Conservation (phyloP, 2,329 filamentous ascomycete genomes). For the Plectosphaerella plurivora region DNA sequence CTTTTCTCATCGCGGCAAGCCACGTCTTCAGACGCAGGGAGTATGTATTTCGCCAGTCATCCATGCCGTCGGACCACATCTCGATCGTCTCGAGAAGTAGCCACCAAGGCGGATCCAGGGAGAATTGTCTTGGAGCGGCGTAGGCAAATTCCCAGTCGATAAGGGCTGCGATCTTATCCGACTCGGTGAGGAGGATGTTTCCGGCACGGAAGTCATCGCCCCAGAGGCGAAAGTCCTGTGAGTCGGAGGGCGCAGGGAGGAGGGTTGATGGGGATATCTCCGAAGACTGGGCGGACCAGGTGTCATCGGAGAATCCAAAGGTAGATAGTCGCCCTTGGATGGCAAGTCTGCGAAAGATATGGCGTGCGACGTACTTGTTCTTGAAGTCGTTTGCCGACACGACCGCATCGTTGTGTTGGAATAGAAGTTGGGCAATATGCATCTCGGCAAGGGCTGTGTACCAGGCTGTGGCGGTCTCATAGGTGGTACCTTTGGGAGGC, state of each 20-base stretch:
- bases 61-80: conserved; percentile 23
- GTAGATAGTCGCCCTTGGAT: conserved; percentile 2
- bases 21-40: conserved; percentile 24
- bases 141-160: conserved; percentile 18
- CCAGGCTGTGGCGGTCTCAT: conserved; percentile 26
- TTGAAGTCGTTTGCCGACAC: conserved; percentile 21
- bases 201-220: conserved; percentile 25
- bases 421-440: conserved; percentile 27
- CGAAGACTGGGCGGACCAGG: neutral
- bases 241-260: neutral
- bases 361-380: conserved; percentile 25
- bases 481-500: conserved; percentile 15
- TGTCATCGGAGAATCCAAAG: conserved; percentile 4
- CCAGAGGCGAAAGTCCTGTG: conserved; percentile 18
- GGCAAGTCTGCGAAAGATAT: conserved; percentile 24
- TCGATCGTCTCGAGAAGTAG: conserved; percentile 26
- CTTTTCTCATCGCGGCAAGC: neutral
- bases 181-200: conserved; percentile 25
- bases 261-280: neutral
- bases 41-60: conserved; percentile 24
- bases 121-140: conserved; percentile 14
- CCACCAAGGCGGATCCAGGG: conserved; percentile 32
- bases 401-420: conserved; percentile 30
- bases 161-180: conserved; percentile 21
- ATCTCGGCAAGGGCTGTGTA: conserved; percentile 29